phyloP scores from a whole-genome alignment of 306 rosid species.

The Fragaria iinumae region DNA sequence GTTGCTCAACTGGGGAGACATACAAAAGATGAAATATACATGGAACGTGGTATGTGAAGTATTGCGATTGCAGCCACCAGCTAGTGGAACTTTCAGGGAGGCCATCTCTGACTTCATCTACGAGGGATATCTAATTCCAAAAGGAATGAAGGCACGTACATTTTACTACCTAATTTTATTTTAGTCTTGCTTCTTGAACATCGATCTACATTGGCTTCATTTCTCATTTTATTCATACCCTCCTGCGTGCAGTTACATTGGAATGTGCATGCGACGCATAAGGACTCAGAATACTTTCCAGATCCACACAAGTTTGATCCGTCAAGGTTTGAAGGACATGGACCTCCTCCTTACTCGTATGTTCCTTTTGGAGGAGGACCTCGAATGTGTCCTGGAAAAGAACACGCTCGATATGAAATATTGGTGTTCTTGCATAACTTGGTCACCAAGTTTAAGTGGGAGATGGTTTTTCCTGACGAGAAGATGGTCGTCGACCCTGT shows the following conservation, averaged over 20 bases:
- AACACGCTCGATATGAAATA: conserved; percentile 3
- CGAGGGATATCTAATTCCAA: conserved; percentile 20
- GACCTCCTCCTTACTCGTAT: conserved; percentile 6
- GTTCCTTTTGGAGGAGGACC: conserved; percentile 35
- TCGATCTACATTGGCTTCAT: too few species aligned
- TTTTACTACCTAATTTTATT: too few species aligned
- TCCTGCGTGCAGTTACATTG: conserved; percentile 8
- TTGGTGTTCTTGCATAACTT: too few species aligned
- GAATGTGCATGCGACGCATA: background rate
- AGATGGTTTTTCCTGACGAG: too few species aligned
- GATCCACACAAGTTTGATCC: conserved; percentile 26
- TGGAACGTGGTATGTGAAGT: conserved; percentile 28
- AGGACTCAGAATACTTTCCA: conserved; percentile 17
- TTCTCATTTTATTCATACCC: too few species aligned
- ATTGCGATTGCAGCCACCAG: conserved; percentile 19
- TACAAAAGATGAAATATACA: conserved; percentile 29
- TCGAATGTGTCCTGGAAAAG: conserved; percentile 25
- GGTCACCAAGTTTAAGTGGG: too few species aligned
- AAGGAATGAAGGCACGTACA: conserved; percentile 11
- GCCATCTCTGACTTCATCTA: conserved; percentile 13
- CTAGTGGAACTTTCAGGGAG: conserved; percentile 9
- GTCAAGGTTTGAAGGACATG: conserved; percentile 24
- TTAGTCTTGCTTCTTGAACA: too few species aligned
- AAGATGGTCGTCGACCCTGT: too few species aligned
- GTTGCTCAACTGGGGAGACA: conserved; percentile 20